Evolutionary conservation across 148 eudicot genomes (phyloP), one percentile per base, ranked within the genome.

Genomic region (Vaccinium darrowii): DNA sequence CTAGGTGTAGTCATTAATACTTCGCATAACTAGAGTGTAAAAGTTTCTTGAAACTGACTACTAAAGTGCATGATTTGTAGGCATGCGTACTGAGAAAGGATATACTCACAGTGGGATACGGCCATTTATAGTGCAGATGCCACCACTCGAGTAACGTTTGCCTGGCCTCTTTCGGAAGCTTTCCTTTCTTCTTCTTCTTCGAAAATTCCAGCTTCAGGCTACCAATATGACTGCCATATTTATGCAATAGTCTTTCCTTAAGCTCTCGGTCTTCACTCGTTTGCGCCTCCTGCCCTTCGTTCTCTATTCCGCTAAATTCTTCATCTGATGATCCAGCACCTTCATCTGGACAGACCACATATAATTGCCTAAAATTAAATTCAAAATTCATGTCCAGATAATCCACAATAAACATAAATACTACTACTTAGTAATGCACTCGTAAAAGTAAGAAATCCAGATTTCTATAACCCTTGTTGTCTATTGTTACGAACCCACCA

Each of bases 161-260:
- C 67, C 94, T 92, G 21, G 95, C 97, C 81, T 96, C 99, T 84
- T 92, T 94, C 0, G 98, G 98, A 7, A 96, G 87, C 88, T 96
- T 96, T 76, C 93, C 97, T 88, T 92, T 94, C 94, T 96, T 96
- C 92, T 96, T 96, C 87, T 94, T 96, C 92, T 93, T 96, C 14
- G 99, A 96, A 58, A 96, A 96, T 56, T 92, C 99, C n/a, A 92
- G 89, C 90, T 94, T 95, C 80, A 95, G 89, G 81, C 89, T 89
- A 82, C 94, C 90, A n/a, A 96, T 92, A 51, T 92, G 98, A 83
- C 90, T 89, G 23, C 99, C 99, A 78, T 88, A 96, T 87, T 88
- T 89, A 15, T 92, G 91, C 47, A 92, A 81, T 3, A 96, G 92
- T 84, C 83, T 90, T 63, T 94, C 94, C 90, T 94, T 96, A 52